Conservation (phyloP, 208 protist species). For the Novymonas esmeraldas region DNA sequence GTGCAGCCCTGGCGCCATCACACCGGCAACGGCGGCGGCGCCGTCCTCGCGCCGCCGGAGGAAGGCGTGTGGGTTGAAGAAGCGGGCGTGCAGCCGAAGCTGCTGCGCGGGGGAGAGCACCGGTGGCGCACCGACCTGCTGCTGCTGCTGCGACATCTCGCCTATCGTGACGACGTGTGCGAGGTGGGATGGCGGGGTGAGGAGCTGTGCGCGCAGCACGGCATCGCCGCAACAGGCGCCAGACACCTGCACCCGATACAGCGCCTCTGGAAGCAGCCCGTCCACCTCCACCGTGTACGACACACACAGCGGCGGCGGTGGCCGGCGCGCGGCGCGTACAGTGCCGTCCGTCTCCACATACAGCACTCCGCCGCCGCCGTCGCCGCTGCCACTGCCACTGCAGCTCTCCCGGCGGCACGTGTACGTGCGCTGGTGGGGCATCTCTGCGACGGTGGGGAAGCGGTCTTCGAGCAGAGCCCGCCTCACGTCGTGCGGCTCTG, state of each 20-base stretch:
- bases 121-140: neutral
- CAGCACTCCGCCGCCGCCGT: neutral
- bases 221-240: constrained; percentile 2
- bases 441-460: neutral
- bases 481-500: neutral
- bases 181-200: constrained; percentile 14
- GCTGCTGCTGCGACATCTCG: neutral
- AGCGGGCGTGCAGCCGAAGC: constrained; percentile 1
- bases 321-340: neutral
- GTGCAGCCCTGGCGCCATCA: constrained; percentile 11
- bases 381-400: neutral
- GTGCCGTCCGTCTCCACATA: constrained; percentile 5
- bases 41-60: neutral
- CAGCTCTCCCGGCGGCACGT: neutral
- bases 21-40: neutral
- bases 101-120: neutral
- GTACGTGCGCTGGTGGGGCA: constrained; percentile 20
- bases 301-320: neutral
- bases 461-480: neutral
- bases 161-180: constrained; percentile 10
- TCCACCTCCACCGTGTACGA: constrained; percentile 10
- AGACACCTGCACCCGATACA: constrained; percentile 24
- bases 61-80: constrained; percentile 21
- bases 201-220: constrained; percentile 9
- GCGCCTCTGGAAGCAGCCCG: constrained; percentile 15